Evolutionary conservation across 306 rosid species (phyloP).

Genomic region (Coriaria nepalensis): DNA sequence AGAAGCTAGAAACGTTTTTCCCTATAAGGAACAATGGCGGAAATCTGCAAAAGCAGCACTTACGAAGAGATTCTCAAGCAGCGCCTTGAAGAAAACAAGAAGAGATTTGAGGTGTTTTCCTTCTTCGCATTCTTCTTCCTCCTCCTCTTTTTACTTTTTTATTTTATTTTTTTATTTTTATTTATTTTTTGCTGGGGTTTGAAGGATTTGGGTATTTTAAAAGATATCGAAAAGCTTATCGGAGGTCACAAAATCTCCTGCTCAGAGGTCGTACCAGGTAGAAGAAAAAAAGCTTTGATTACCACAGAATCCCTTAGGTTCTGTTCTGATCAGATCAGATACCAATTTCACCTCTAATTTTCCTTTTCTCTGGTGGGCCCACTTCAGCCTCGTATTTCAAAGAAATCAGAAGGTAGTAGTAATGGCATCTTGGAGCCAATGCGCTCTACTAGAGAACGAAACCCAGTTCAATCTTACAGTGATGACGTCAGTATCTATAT

Average conservation of each 20-base stretch:
- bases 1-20: no score
- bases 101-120: slow-evolving; percentile 55
- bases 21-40: no score
- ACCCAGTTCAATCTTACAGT: slow-evolving; percentile 26
- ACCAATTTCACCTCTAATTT: not conserved
- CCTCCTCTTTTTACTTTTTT: not conserved
- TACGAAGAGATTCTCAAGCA: slow-evolving; percentile 59
- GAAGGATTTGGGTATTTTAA: slow-evolving; percentile 54
- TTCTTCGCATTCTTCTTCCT: not conserved
- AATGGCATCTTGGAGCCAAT: slow-evolving; percentile 28
- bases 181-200: not conserved
- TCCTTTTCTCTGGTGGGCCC: not conserved
- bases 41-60: slow-evolving; percentile 6
- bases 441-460: slow-evolving; percentile 43
- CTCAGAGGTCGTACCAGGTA: slow-evolving; percentile 38
- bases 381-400: slow-evolving; percentile 26
- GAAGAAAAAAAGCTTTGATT: slow-evolving; percentile 1
- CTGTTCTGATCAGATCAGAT: no score
- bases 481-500: slow-evolving; percentile 29
- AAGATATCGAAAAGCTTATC: slow-evolving; percentile 40
- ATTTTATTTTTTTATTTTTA: not conserved
- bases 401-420: slow-evolving; percentile 16
- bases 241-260: slow-evolving; percentile 17
- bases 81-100: slow-evolving; percentile 55
- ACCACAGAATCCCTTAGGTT: not conserved